Evolutionary conservation across 1,284 basidiomycete genomes (phyloP), one percentile per base, ranked within the genome.

Genomic region (Fomitiporia mediterranea): DNA sequence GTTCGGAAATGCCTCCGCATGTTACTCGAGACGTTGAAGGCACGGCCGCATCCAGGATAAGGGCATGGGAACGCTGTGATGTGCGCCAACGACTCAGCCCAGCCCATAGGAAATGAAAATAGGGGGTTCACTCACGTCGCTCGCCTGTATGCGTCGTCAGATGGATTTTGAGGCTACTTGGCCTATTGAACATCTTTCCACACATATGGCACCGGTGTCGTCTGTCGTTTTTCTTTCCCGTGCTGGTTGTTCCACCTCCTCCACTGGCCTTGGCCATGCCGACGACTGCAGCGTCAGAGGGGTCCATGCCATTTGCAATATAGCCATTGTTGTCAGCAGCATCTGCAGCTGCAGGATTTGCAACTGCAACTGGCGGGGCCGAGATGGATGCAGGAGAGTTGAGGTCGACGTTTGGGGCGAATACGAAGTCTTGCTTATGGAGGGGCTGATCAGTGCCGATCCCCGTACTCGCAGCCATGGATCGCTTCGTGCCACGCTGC

Each of bases 131-230:
- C 84, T 67, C 69, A 89, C 86, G 86, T 65, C 82, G 85, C n/a
- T 78, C 86, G n/a, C 86, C 86, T 17, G 86, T 88, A 68, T 89
- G 87, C 2, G 84, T 88, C 65, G 89, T 88, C 62, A 83, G 76
- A 67, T 89, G 86, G 57, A 87, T 89, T 57, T 79, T 74, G 58
- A 89, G 75, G 66, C 86, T 88, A 61, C 86, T 89, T 2, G 86
- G 87, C 5, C 87, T 77, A 67, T 88, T 89, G 73, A 89, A 89
- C 23, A 83, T 74, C 68, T 87, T 86, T 59, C 72, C 72, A 68
- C 86, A 89, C 35, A 78, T 80, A 0, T 76, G 74, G 61, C 86
- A 89, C 34, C 79, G 73, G 60, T 89, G 84, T 62, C 80, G 79
- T 62, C 39, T 40, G 39, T 40, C 81, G 79, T 56, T 69, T 67